These are phyloP conservation scores for Boletus vermiculosoides DNA, from an alignment of 768 basidiomycete genomes.

Conservation along the genomic window DNA sequence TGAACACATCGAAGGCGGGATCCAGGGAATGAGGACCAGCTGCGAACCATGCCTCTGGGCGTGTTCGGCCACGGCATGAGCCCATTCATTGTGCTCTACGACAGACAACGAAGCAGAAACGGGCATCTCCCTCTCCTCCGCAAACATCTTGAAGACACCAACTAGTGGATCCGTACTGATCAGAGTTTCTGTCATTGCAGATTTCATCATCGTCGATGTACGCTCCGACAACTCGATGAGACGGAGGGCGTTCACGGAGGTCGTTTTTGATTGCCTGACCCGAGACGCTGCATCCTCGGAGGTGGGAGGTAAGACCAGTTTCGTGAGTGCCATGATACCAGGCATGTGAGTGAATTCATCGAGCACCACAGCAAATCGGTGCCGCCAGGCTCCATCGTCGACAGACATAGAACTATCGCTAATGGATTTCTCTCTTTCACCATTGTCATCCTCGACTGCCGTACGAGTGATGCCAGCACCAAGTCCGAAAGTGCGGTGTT, in stretches of 20 bases:
- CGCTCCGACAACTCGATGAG: slow-evolving; percentile 88
- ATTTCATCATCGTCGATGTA: slow-evolving; percentile 83
- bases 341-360: slow-evolving; percentile 89
- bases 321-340: slow-evolving; percentile 84
- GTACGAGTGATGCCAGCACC: neutral
- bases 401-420: neutral
- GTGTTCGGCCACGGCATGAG: slow-evolving; percentile 61
- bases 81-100: slow-evolving; percentile 71
- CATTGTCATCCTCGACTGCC: neutral
- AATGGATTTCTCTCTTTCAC: neutral
- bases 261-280: neutral
- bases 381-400: slow-evolving; percentile 19
- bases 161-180: slow-evolving; percentile 70
- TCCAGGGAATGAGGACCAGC: slow-evolving; percentile 86
- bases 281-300: slow-evolving; percentile 4
- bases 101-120: slow-evolving; percentile 73
- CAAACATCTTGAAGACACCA: slow-evolving; percentile 76
- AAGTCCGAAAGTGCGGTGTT: slow-evolving; percentile 49
- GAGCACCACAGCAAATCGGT: slow-evolving; percentile 79
- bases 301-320: slow-evolving; percentile 59
- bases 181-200: slow-evolving; percentile 69
- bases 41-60: slow-evolving; percentile 58
- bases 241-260: slow-evolving; percentile 69
- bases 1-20: slow-evolving; percentile 39
- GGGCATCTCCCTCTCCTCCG: slow-evolving; percentile 61